Conservation (phyloP, 495 filamentous ascomycete species). For the Penicillium samsonianum region DNA sequence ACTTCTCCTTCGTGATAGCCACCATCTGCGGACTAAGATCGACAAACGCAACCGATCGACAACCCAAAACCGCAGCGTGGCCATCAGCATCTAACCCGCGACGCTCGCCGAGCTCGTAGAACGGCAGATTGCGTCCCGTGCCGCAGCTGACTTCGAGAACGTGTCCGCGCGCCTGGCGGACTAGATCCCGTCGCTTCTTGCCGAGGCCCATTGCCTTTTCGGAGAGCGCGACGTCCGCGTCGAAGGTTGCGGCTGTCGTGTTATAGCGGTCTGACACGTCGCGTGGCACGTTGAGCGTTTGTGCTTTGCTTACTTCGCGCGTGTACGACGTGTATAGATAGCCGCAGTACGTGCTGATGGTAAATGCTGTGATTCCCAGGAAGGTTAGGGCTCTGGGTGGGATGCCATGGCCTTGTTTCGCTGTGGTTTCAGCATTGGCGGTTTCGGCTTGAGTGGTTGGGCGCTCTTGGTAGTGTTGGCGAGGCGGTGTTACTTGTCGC, state of each 20-base stretch:
- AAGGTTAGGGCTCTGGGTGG: constrained; percentile 41
- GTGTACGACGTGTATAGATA: constrained; percentile 53
- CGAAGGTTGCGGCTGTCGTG: constrained; percentile 59
- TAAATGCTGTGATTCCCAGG: constrained; percentile 48
- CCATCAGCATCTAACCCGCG: constrained; percentile 66
- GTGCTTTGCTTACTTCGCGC: constrained; percentile 38
- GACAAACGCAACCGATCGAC: constrained; percentile 58
- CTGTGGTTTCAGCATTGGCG: constrained; percentile 3
- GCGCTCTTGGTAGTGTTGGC: constrained; percentile 15
- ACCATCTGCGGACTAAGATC: constrained; percentile 69
- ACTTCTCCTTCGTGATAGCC: constrained; percentile 59
- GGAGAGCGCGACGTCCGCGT: constrained; percentile 61
- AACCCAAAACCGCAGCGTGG: constrained; percentile 36
- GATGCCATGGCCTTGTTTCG: constrained; percentile 25
- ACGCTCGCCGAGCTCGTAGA: constrained; percentile 66
- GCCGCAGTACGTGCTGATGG: constrained; percentile 52
- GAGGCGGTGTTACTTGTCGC: constrained; percentile 15
- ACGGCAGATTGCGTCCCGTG: constrained; percentile 83
- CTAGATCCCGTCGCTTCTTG: constrained; percentile 60
- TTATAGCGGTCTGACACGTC: constrained; percentile 61
- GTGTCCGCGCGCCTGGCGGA: constrained; percentile 65
- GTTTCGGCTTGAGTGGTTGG: constrained; percentile 3
- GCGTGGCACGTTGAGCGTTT: constrained; percentile 41
- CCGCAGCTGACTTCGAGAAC: constrained; percentile 89
- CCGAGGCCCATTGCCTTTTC: constrained; percentile 69